These are phyloP conservation scores for Xylaria sp. DNA, from an alignment of 2,329 filamentous ascomycete species.

Conservation along the genomic window DNA sequence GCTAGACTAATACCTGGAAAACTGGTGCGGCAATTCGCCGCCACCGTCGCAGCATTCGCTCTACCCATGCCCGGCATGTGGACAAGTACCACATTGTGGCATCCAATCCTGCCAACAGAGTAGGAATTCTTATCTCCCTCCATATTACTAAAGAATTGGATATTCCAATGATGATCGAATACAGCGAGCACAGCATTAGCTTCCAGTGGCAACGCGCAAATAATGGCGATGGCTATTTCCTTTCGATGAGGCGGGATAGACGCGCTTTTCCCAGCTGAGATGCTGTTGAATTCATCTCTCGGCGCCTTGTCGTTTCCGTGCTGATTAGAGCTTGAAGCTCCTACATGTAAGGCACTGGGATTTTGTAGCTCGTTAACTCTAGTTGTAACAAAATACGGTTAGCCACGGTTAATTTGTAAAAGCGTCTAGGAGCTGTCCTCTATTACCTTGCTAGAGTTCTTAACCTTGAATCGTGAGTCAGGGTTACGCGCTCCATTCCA, in stretches of 20 bases:
- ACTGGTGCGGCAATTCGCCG: slow-evolving; percentile 13
- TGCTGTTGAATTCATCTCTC: not conserved
- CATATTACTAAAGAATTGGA: slow-evolving; percentile 1
- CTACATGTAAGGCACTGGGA: too few relatives aligned
- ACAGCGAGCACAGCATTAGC: slow-evolving; percentile 14
- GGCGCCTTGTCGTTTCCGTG: not conserved
- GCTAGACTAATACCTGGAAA: slow-evolving; percentile 16
- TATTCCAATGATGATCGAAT: slow-evolving; percentile 21
- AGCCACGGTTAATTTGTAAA: too few relatives aligned
- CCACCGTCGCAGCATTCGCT: slow-evolving; percentile 12
- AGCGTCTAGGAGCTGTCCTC: too few relatives aligned
- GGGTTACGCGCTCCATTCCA: not conserved
- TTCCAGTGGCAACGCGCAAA: slow-evolving; percentile 16
- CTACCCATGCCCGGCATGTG: slow-evolving; percentile 20
- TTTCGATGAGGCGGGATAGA: slow-evolving; percentile 1
- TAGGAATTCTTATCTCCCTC: slow-evolving; percentile 18
- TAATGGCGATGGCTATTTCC: slow-evolving; percentile 9
- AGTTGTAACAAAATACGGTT: not conserved
- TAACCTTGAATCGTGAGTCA: too few relatives aligned
- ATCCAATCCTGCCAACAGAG: slow-evolving; percentile 18
- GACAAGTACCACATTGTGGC: slow-evolving; percentile 24
- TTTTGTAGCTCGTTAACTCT: not conserved
- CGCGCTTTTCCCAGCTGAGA: not conserved
- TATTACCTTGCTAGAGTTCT: slow-evolving; percentile 9
- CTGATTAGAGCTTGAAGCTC: not conserved